These are phyloP conservation scores for Penicillium sp. DNA, from an alignment of 2,329 filamentous ascomycete genomes.

Conservation along the genomic window DNA sequence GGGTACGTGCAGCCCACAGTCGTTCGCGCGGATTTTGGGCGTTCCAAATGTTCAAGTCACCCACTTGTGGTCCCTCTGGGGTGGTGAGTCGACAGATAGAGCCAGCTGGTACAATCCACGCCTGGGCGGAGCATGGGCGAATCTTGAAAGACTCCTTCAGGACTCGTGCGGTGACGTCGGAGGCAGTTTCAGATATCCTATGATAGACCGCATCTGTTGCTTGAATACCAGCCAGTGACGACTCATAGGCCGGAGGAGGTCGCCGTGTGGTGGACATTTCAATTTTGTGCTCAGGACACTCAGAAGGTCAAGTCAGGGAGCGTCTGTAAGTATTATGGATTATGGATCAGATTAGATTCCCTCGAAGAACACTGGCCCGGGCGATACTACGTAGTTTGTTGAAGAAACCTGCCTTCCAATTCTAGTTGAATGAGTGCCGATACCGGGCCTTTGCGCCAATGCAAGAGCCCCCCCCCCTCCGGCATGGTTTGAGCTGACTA, in stretches of 20 bases:
- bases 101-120: constrained; percentile 65
- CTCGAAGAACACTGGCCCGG: no score
- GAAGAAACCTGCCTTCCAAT: no score
- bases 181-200: constrained; percentile 33
- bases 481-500: no score
- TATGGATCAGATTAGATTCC: no score
- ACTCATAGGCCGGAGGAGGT: constrained; percentile 36
- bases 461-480: no score
- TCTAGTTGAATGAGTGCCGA: neutral
- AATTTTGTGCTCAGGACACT: no score
- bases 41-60: constrained; percentile 80
- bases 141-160: constrained; percentile 52
- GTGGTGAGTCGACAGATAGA: constrained; percentile 68
- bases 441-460: neutral
- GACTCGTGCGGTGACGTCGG: constrained; percentile 22
- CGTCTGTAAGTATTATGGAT: no score
- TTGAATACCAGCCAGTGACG: constrained; percentile 30
- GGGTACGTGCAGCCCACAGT: constrained; percentile 75
- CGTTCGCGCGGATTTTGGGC: constrained; percentile 67
- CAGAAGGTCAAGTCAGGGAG: no score
- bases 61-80: constrained; percentile 71
- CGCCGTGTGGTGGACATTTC: constrained; percentile 26
- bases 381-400: no score
- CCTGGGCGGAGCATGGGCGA: constrained; percentile 66
- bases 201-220: constrained; percentile 33